A percentile compares a stretch with the other conserved stretches of the same genome.
These are phyloP conservation scores for Aphanomyces cochlioides DNA, from an alignment of 352 stramenopile species.

Conservation along the genomic window DNA sequence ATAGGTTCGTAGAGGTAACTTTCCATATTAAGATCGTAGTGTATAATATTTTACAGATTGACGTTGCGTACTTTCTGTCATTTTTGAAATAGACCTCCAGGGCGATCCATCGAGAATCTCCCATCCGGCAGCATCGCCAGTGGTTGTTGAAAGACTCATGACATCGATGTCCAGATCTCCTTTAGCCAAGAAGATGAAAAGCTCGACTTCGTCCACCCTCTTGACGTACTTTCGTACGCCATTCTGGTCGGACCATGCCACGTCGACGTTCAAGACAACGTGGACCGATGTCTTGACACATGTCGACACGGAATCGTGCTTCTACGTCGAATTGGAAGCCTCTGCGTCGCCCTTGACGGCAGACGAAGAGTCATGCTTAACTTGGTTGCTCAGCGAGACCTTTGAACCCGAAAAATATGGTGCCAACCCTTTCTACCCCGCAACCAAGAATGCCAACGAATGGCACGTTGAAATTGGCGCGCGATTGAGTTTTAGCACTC, in stretches of 20 bases:
- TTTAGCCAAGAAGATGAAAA: constrained; percentile 62
- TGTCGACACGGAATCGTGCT: constrained; percentile 94
- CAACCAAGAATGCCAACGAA: constrained; percentile 32
- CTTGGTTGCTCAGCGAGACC: constrained; percentile 96
- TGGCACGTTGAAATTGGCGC: constrained; percentile 96
- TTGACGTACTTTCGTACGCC: constrained; percentile 75
- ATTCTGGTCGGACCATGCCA: constrained; percentile 63
- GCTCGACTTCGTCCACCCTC: constrained; percentile 43
- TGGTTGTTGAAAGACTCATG: neutral
- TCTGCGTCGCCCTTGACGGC: constrained; percentile 39
- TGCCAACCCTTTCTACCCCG: constrained; percentile 15
- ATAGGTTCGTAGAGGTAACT: neutral
- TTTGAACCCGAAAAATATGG: constrained; percentile 86
- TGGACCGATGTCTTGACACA: constrained; percentile 41
- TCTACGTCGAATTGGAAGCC: constrained; percentile 90
- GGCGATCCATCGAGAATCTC: neutral
- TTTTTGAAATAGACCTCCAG: neutral
- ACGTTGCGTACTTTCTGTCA: neutral
- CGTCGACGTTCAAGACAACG: constrained; percentile 46
- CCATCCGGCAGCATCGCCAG: neutral
- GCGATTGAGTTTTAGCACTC: constrained; percentile 97
- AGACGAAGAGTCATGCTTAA: constrained; percentile 68
- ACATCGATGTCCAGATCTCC: constrained; percentile 25
- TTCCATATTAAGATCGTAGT: neutral
- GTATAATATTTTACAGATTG: neutral